These are phyloP conservation scores for Nicotiana sylvestris DNA, from an alignment of 257 asterid species.

Conservation along the genomic window DNA sequence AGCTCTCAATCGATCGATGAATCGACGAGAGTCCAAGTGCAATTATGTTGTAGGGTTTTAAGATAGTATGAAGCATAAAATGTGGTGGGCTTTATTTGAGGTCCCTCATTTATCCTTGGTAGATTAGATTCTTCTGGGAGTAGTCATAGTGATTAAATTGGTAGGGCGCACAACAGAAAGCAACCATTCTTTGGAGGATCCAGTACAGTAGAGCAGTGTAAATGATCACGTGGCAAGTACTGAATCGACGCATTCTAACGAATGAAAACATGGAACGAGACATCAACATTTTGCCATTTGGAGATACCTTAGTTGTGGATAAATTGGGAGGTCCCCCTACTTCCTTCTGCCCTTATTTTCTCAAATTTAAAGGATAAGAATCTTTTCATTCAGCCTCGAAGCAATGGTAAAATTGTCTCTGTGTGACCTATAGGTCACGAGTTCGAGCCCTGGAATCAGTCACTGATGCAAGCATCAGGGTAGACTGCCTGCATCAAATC, in stretches of 20 bases:
- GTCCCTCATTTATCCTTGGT: conserved; percentile 5
- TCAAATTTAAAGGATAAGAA: conserved; percentile 1
- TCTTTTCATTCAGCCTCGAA: background rate
- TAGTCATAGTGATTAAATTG: background rate
- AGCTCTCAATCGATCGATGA: too few relatives aligned
- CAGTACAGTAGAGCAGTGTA: background rate
- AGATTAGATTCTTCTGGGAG: background rate
- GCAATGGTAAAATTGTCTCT: too few relatives aligned
- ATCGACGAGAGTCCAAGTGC: background rate
- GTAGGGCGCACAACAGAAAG: background rate
- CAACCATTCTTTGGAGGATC: conserved; percentile 4
- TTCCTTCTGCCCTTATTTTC: background rate
- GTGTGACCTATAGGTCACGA: too few relatives aligned
- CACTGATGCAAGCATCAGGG: too few relatives aligned
- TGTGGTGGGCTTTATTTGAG: background rate
- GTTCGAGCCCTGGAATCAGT: too few relatives aligned
- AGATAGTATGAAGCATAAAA: background rate
- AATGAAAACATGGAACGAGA: background rate
- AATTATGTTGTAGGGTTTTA: background rate
- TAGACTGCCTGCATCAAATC: too few relatives aligned
- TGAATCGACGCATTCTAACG: background rate
- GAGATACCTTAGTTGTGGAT: background rate
- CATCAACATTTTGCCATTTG: too few relatives aligned
- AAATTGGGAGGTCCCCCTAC: conserved; percentile 9
- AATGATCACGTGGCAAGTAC: conserved; percentile 11